These are phyloP conservation scores for Annulohypoxylon bovei DNA, from an alignment of 495 filamentous ascomycete genomes.

Conservation along the genomic window DNA sequence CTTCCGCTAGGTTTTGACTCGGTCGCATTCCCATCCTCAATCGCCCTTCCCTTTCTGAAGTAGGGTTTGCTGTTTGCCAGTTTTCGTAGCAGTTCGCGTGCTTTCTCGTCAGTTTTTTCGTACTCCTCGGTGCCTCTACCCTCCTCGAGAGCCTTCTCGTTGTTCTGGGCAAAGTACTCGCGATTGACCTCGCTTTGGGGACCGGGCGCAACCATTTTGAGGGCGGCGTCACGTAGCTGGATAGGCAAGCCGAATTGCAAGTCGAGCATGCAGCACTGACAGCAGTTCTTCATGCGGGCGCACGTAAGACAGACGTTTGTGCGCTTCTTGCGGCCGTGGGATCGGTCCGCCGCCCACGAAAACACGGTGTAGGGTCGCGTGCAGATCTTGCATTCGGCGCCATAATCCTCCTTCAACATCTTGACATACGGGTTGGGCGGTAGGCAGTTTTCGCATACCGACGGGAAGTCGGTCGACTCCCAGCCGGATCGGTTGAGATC, in stretches of 20 bases:
- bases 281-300: conserved; percentile 95
- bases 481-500: conserved; percentile 96
- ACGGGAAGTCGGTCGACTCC: conserved; percentile 88
- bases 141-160: conserved; percentile 94
- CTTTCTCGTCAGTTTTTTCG: conserved; percentile 97
- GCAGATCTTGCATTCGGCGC: conserved; percentile 84
- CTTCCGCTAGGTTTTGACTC: conserved; percentile 55
- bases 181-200: conserved; percentile 91
- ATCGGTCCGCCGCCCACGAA: conserved; percentile 89
- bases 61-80: conserved; percentile 94
- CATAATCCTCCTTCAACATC: conserved; percentile 96
- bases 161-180: conserved; percentile 96
- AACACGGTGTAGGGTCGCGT: conserved; percentile 97
- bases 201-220: conserved; percentile 95
- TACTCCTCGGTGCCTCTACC: conserved; percentile 84
- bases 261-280: conserved; percentile 99
- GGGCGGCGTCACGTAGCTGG: conserved; percentile 91
- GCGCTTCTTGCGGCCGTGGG: conserved; percentile 83
- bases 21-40: conserved; percentile 60
- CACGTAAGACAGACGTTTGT: conserved; percentile 96
- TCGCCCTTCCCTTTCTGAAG: conserved; percentile 82
- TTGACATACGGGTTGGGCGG: conserved; percentile 98
- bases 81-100: conserved; percentile 82
- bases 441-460: conserved; percentile 78
- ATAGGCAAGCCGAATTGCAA: conserved; percentile 94